A percentile compares a stretch with the other conserved stretches of the same genome.
phyloP scores from a whole-genome alignment of 2,329 filamentous ascomycete species.

The Pseudogymnoascus sp. region DNA sequence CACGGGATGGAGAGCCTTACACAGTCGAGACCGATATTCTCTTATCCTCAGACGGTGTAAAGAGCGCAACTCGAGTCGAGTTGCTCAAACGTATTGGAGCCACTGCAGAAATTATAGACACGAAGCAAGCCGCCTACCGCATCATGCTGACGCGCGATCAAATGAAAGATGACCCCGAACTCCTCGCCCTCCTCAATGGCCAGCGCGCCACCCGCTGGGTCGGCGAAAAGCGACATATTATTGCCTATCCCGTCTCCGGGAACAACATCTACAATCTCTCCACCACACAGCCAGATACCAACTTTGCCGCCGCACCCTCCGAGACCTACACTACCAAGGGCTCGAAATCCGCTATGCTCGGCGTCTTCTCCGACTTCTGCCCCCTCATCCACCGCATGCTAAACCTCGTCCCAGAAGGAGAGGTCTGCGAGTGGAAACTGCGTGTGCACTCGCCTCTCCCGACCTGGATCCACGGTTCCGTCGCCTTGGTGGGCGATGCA shows the following conservation, averaged over 20 bases:
- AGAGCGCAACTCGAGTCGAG: constrained; percentile 41
- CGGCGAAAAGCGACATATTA: constrained; percentile 66
- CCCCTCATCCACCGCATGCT: constrained; percentile 51
- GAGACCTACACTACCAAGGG: constrained; percentile 57
- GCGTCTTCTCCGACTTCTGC: constrained; percentile 56
- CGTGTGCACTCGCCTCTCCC: constrained; percentile 49
- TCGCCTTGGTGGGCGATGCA: constrained; percentile 54
- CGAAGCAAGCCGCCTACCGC: constrained; percentile 69
- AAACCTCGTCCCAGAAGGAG: constrained; percentile 50
- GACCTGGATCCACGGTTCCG: constrained; percentile 50
- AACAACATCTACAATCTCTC: constrained; percentile 60
- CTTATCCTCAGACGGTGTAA: constrained; percentile 49
- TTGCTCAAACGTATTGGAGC: constrained; percentile 44
- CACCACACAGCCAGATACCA: constrained; percentile 52
- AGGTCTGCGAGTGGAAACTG: constrained; percentile 59
- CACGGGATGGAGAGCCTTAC: constrained; percentile 46
- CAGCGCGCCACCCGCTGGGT: constrained; percentile 69
- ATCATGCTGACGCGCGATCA: constrained; percentile 65
- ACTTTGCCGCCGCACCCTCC: constrained; percentile 50
- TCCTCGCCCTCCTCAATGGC: constrained; percentile 58
- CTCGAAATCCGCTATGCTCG: constrained; percentile 52
- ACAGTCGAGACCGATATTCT: constrained; percentile 46
- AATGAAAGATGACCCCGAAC: constrained; percentile 59
- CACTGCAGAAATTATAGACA: constrained; percentile 51
- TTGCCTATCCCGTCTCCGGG: constrained; percentile 65